Base-by-base conservation (phyloP, 2,329 filamentous ascomycete genomes). In the Nannizziopsis arthrosporioides region DNA sequence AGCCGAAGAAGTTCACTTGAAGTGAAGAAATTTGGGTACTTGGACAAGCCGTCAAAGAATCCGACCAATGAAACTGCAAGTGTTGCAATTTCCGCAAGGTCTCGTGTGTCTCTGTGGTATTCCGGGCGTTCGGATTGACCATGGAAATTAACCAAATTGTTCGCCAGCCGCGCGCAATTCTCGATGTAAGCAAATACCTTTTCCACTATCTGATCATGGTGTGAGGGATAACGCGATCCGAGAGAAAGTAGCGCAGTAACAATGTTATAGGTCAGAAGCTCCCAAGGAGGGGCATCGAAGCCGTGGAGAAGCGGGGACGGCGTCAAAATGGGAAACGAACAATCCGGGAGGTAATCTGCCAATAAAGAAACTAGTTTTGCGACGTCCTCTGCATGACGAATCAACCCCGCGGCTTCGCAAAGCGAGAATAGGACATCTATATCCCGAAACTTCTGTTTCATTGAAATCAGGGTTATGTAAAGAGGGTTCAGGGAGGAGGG, bases 371-470 rank as follows among this genome's bases (percentile, higher is more conserved):
- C 77, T 35, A 98, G 77, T 58, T 80, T 83, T 58, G 85, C 79
- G 22, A 88, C 89, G 60, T 84, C 83, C 52, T 85, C 78, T 37
- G 71, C 66, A 40, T 79, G 81, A 45, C 81, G 75, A 19, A 96
- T 74, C 18, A 80, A 76, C 3, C 87, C 83, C 2, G 89, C 86
- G 46, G 90, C 86, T 68, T 89, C 90, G 72, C 90, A 96, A 19
- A 98, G 74, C 38, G 92, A 87, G 19, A 96, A 70, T 19, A 98
- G 75, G 46, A 94, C 85, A 65, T 98, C 90, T 56, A 94, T 82
- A 72, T 98, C 93, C 59, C 85, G 82, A 47, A 89, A 80, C 46
- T 82, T 85, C 87, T 93, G 51, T 19, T 43, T 18, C 7, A n/a
- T n/a, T n/a, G n/a, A 15, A 18, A 42, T 41, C 3, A 36, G 39